A percentile compares a stretch with the other conserved stretches of the same genome.
These are phyloP conservation scores for Fulvia fulva DNA, from an alignment of 2,329 filamentous ascomycete genomes.

Conservation along the genomic window DNA sequence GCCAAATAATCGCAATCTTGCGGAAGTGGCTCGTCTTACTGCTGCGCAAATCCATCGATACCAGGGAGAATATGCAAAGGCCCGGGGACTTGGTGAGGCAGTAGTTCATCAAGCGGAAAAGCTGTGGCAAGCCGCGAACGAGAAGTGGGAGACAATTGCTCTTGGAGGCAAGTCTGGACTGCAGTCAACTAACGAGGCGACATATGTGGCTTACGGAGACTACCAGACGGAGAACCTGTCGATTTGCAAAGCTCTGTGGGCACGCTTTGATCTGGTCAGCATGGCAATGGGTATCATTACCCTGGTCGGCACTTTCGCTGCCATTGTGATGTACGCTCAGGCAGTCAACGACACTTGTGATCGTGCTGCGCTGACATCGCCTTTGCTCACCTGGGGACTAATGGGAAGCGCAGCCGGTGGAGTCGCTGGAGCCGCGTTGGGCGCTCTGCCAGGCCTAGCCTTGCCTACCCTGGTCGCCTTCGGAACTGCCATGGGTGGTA, in stretches of 20 bases:
- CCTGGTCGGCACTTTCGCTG: constrained; percentile 62
- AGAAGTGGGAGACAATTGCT: constrained; percentile 45
- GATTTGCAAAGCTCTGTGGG: constrained; percentile 83
- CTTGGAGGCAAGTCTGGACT: not conserved
- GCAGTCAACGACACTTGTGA: constrained; percentile 45
- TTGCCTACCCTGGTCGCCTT: constrained; percentile 41
- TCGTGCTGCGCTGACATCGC: constrained; percentile 50
- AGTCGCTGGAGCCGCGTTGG: constrained; percentile 26
- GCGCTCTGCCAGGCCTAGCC: constrained; percentile 34
- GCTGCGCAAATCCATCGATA: constrained; percentile 87
- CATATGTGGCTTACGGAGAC: constrained; percentile 57
- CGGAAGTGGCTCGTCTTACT: constrained; percentile 69
- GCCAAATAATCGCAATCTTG: constrained; percentile 68
- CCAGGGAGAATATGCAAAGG: constrained; percentile 74
- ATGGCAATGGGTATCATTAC: constrained; percentile 78
- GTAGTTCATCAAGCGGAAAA: constrained; percentile 47
- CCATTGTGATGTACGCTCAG: constrained; percentile 70
- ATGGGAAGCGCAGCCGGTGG: constrained; percentile 46
- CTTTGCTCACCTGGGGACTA: constrained; percentile 50
- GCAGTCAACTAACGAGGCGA: constrained; percentile 22
- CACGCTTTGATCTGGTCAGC: constrained; percentile 79
- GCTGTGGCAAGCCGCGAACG: constrained; percentile 59
- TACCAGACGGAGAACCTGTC: constrained; percentile 77
- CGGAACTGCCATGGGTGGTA: constrained; percentile 38
- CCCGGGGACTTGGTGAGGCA: constrained; percentile 63